Evolutionary conservation across 805 yeast species (phyloP).

Genomic region (Maudiozyma serrabonitensis): DNA sequence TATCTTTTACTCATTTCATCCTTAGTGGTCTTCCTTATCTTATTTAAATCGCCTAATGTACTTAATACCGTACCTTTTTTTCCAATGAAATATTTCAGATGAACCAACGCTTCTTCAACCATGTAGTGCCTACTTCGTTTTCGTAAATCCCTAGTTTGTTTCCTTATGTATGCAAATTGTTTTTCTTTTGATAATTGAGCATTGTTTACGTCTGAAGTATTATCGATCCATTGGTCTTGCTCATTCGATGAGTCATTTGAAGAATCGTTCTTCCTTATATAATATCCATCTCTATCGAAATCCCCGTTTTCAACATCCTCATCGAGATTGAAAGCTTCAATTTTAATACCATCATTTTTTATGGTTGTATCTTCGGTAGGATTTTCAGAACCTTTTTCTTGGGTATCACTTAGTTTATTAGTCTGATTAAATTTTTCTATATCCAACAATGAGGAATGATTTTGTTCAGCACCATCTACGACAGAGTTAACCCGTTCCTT

Average conservation of each 20-base stretch:
- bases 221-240: constrained; percentile 21
- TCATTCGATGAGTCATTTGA: constrained; percentile 18
- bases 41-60: constrained; percentile 32
- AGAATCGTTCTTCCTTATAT: constrained; percentile 27
- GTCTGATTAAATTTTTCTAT: constrained; percentile 20
- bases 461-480: not conserved
- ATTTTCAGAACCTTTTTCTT: not conserved
- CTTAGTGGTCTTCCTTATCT: constrained; percentile 14
- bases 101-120: constrained; percentile 28
- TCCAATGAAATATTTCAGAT: constrained; percentile 27
- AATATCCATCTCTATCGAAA: constrained; percentile 45
- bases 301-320: constrained; percentile 42
- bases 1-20: not conserved
- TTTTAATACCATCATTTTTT: not conserved
- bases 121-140: constrained; percentile 12
- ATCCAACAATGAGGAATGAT: constrained; percentile 10
- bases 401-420: not conserved
- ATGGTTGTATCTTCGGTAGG: not conserved
- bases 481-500: not conserved
- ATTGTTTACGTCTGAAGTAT: constrained; percentile 8
- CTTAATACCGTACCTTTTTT: constrained; percentile 43
- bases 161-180: constrained; percentile 8
- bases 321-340: constrained; percentile 42
- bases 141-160: constrained; percentile 16
- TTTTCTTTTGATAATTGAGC: constrained; percentile 9